These are phyloP conservation scores for Nitzschia palea DNA, from an alignment of 108 stramenopile species.

Conservation along the genomic window DNA sequence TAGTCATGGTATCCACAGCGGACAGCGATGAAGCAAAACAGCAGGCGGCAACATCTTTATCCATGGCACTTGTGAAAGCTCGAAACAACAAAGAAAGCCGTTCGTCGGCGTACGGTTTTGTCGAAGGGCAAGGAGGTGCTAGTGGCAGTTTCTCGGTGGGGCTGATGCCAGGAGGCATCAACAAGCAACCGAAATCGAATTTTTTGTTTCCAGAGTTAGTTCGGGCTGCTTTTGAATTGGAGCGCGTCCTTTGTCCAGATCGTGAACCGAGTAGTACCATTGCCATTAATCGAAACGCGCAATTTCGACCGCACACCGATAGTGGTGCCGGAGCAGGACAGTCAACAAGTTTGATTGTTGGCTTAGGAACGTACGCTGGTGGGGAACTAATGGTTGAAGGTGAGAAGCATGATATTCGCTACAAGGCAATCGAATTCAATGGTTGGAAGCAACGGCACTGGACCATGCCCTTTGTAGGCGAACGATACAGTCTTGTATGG, in stretches of 20 bases:
- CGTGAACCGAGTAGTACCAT: slow-evolving; percentile 90
- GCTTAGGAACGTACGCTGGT: slow-evolving; percentile 84
- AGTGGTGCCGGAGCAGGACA: slow-evolving; percentile 95
- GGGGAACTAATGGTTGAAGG: slow-evolving; percentile 94
- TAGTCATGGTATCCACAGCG: slow-evolving; percentile 70
- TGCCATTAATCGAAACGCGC: slow-evolving; percentile 96
- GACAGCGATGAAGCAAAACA: slow-evolving; percentile 7
- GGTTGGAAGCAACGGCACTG: slow-evolving; percentile 95
- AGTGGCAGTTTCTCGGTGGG: slow-evolving; percentile 82
- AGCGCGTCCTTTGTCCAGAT: slow-evolving; percentile 66
- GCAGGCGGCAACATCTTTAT: slow-evolving; percentile 26
- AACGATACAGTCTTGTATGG: slow-evolving; percentile 93
- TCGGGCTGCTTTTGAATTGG: slow-evolving; percentile 84
- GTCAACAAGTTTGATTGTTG: slow-evolving; percentile 88
- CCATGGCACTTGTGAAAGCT: slow-evolving; percentile 46
- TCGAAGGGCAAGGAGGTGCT: slow-evolving; percentile 71
- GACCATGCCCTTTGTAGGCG: slow-evolving; percentile 91
- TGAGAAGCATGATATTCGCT: slow-evolving; percentile 83
- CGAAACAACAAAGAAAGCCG: slow-evolving; percentile 35
- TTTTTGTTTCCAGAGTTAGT: slow-evolving; percentile 89
- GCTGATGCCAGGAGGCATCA: slow-evolving; percentile 71
- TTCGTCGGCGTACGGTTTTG: slow-evolving; percentile 67
- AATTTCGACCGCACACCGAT: slow-evolving; percentile 90
- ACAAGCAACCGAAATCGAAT: slow-evolving; percentile 81
- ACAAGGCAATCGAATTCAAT: slow-evolving; percentile 90